Evolutionary conservation across 768 basidiomycete species (phyloP).

Genomic region (Botryobasidium botryosum): DNA sequence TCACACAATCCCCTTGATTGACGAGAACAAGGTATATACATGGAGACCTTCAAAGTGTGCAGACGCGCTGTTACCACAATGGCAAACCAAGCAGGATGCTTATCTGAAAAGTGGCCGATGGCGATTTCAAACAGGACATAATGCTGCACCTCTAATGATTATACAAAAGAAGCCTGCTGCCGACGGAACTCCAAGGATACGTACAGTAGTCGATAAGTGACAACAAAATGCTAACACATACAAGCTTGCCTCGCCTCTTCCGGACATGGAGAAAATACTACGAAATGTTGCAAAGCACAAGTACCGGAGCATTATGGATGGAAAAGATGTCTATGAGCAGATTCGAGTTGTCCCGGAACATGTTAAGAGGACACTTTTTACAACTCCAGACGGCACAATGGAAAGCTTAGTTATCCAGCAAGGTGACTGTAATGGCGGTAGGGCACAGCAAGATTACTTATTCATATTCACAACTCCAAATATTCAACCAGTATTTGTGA

Average conservation of each 20-base stretch:
- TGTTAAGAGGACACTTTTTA: slow-evolving; percentile 2
- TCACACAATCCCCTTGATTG: slow-evolving; percentile 1
- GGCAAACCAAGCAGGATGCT: slow-evolving; percentile 2
- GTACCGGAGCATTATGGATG: slow-evolving; percentile 4
- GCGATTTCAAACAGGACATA: slow-evolving; percentile 1
- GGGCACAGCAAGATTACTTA: no score
- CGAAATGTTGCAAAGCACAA: no score
- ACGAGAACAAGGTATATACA: slow-evolving; percentile 3
- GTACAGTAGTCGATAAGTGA: slow-evolving; percentile 9
- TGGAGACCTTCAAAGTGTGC: slow-evolving; percentile 1
- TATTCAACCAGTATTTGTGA: no score
- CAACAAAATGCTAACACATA: no score
- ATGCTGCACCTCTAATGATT: slow-evolving; percentile 1
- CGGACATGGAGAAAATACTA: slow-evolving; percentile 5
- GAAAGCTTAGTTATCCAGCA: slow-evolving; percentile 10
- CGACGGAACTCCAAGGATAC: slow-evolving; percentile 2
- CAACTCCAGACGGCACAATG: slow-evolving; percentile 5
- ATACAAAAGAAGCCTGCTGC: slow-evolving; percentile 2
- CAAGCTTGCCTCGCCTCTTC: slow-evolving; percentile 5
- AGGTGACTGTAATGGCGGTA: slow-evolving; percentile 16
- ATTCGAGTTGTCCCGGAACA: slow-evolving; percentile 4
- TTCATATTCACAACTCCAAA: no score
- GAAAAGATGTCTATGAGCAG: slow-evolving; percentile 8
- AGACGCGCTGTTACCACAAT: slow-evolving; percentile 1
- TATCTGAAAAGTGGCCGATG: slow-evolving; percentile 5